Evolutionary conservation across 2,329 filamentous ascomycete genomes (phyloP).

Genomic region (Phoma sp.): DNA sequence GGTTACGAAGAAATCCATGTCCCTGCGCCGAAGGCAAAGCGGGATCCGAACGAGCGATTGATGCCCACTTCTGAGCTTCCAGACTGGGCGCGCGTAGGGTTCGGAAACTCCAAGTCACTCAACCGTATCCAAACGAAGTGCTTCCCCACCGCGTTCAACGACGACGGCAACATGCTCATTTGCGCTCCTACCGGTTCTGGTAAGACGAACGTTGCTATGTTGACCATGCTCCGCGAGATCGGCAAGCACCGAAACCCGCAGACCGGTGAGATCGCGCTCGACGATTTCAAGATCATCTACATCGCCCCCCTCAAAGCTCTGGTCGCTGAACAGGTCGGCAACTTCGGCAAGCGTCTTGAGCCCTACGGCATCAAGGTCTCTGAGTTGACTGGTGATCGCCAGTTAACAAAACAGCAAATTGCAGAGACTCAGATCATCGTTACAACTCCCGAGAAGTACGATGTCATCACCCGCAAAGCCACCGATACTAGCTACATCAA

Average conservation of each 20-base stretch:
- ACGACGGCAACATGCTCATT: slow-evolving; percentile 97
- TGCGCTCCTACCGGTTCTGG: slow-evolving; percentile 97
- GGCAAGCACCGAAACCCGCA: slow-evolving; percentile 90
- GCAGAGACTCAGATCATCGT: slow-evolving; percentile 98
- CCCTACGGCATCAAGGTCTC: slow-evolving; percentile 90
- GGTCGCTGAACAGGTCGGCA: slow-evolving; percentile 97
- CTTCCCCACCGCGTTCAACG: slow-evolving; percentile 86
- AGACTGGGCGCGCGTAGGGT: slow-evolving; percentile 88
- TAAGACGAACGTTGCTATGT: slow-evolving; percentile 98
- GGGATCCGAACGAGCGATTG: slow-evolving; percentile 75
- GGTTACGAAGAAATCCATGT: slow-evolving; percentile 99
- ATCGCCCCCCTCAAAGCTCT: slow-evolving; percentile 95
- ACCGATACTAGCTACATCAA: slow-evolving; percentile 97
- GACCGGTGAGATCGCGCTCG: slow-evolving; percentile 93
- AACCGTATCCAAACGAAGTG: slow-evolving; percentile 97
- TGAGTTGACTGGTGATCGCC: slow-evolving; percentile 96
- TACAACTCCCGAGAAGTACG: slow-evolving; percentile 98
- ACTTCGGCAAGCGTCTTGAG: slow-evolving; percentile 90
- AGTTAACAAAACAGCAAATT: slow-evolving; percentile 98
- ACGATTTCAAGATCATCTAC: slow-evolving; percentile 98
- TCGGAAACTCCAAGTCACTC: slow-evolving; percentile 83
- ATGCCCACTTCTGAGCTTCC: slow-evolving; percentile 88
- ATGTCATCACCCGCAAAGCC: slow-evolving; percentile 97
- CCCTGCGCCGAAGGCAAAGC: slow-evolving; percentile 86
- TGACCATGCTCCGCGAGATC: slow-evolving; percentile 94